Base-by-base conservation (phyloP, 1,284 basidiomycete genomes). In the Trametes sp. region DNA sequence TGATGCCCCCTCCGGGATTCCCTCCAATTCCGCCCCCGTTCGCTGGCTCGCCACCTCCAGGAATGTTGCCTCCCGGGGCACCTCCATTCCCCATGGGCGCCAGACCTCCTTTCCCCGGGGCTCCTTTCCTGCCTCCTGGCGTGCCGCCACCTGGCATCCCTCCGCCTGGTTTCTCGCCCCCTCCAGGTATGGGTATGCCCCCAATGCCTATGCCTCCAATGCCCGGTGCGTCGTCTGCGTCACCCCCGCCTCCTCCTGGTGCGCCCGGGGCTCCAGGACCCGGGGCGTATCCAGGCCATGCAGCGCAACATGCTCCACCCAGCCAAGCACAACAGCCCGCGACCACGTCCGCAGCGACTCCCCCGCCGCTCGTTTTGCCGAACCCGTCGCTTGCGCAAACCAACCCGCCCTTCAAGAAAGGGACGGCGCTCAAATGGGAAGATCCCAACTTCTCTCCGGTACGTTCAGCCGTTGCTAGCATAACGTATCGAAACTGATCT, bases 371-470 rank as follows among this genome's bases (percentile, higher is more conserved):
- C 19, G 82, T 77, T 16, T 74, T 90, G 62, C 87, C 90, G 11
- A 82, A 88, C 73, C 78, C 84, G 33, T 74, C 81, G 24, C 71
- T 88, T 66, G 78, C 81, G 48, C 88, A 93, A 77, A 87, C 81
- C 35, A 89, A 90, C 71, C 84, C 87, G 9, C 81, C 85, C 2
- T 87, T 92, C 73, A 94, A 94, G 82, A 92, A 93, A 73, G 80
- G 82, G 11, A 93, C 90, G 7, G 81, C 84, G n/a, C 79, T 94
- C 52, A 90, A 93, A 73, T 93, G 88, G 75, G 76, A 80, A 23
- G 89, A 94, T 72, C 79, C 91, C 0, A 93, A 94, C 70, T 93
- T 92, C 71, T 88, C 85, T 64, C 87, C 89, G 11, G 90, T 92
- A 66, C 58, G 88, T 82, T 21, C 26, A 45, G 11, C 14, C 45